A percentile compares a stretch with the other conserved stretches of the same genome.
These are phyloP conservation scores for Ricinus communis DNA, from an alignment of 345 rosid genomes.

Conservation along the genomic window DNA sequence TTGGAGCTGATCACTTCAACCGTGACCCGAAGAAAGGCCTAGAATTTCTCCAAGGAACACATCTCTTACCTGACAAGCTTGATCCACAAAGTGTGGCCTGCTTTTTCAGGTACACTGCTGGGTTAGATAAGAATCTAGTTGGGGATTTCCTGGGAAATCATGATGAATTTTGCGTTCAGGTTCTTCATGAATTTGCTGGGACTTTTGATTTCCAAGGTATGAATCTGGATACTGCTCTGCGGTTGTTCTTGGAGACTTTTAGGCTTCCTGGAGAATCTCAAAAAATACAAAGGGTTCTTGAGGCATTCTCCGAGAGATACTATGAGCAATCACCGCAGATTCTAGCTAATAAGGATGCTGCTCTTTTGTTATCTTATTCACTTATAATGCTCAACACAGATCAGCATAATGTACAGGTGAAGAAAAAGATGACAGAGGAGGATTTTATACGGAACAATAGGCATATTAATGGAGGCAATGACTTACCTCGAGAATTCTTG, in stretches of 20 bases:
- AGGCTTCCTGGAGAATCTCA: slow-evolving; percentile 98
- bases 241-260: slow-evolving; percentile 91
- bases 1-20: slow-evolving; percentile 99
- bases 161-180: slow-evolving; percentile 97
- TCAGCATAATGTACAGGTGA: slow-evolving; percentile 96
- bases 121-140: slow-evolving; percentile 96
- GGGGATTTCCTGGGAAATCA: slow-evolving; percentile 99
- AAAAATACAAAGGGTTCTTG: slow-evolving; percentile 96
- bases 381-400: slow-evolving; percentile 97
- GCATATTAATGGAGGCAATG: slow-evolving; percentile 89
- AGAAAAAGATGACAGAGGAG: slow-evolving; percentile 98
- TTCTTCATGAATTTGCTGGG: slow-evolving; percentile 98
- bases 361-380: slow-evolving; percentile 87
- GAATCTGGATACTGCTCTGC: slow-evolving; percentile 92
- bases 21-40: slow-evolving; percentile 99
- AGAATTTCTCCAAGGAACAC: slow-evolving; percentile 97
- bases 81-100: slow-evolving; percentile 99
- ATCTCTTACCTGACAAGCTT: slow-evolving; percentile 96
- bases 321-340: slow-evolving; percentile 92
- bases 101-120: slow-evolving; percentile 96
- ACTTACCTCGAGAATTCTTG: slow-evolving; percentile 83
- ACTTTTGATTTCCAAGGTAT: slow-evolving; percentile 97
- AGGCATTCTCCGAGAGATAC: slow-evolving; percentile 97
- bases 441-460: slow-evolving; percentile 95
- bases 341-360: slow-evolving; percentile 95